Base-by-base conservation (phyloP, 768 basidiomycete genomes). In the Lactifluus subvellereus region DNA sequence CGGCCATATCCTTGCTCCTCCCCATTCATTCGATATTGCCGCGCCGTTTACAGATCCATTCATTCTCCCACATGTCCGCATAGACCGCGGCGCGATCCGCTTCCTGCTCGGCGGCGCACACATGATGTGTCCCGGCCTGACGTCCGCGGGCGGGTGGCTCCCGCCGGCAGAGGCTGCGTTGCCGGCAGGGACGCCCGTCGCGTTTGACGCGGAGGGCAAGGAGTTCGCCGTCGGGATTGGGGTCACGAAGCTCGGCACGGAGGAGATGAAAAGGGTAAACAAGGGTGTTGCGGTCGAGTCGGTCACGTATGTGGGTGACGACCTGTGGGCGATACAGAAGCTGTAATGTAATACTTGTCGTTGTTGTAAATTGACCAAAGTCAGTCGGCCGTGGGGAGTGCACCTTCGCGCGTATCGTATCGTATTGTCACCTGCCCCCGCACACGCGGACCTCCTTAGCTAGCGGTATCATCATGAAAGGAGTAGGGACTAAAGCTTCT, bases 41-140 rank as follows among this genome's bases (percentile, higher is more conserved):
- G 37, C 37, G 11, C 37, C 11, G 37, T 32, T 16, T 37, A 11
- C 74, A 99, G 96, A 97, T 78, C 97, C 97, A 8, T 88, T 83
- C 69, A 79, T 98, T 67, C 82, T 98, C 37, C 93, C 95, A 5
- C 85, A 81, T 69, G 94, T 96, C 54, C 84, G 87, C 67, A 82
- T 98, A 53, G 97, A 99, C 78, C 88, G 96, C 55, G 97, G 97
- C 54, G 97, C 97, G 57, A 99, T 99, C 77, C 91, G 95, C 38
- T 99, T 98, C 76, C 82, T 99, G 43, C 84, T 99, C 51, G 88
- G 86, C 11, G 97, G 93, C 16, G 93, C 93, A 30, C 87, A 89
- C 76, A 94, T 96, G 90, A 96, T 96, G 93, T 94, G 89, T 69
- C 97, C 97, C 5, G 97, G 97, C 22, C 78, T 99, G 59, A 96